Evolutionary conservation across 345 rosid genomes (phyloP).

Genomic region (Microcos paniculata): DNA sequence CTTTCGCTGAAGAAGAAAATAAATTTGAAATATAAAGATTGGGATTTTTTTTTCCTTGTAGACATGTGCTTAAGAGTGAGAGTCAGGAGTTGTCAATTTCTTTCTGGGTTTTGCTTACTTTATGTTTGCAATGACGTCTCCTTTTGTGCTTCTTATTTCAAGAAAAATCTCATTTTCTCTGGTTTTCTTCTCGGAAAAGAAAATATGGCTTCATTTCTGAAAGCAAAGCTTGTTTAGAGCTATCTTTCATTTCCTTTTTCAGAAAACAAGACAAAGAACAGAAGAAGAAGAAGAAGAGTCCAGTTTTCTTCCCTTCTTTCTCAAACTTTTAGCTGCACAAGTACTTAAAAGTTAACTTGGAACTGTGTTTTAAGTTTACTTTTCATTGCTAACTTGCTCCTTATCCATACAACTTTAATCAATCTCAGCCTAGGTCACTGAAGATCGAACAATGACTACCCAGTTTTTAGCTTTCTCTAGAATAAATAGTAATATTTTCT

Average conservation of each 20-base stretch:
- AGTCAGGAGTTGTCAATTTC: slow-evolving; percentile 8
- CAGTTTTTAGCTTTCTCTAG: not conserved
- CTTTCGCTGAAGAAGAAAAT: not conserved
- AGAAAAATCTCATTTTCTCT: not conserved
- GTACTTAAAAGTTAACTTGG: not conserved
- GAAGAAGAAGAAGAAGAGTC: not conserved
- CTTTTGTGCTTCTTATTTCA: not conserved
- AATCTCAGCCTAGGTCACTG: not conserved
- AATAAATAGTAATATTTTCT: not conserved
- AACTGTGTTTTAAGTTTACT: not conserved
- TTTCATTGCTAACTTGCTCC: not conserved
- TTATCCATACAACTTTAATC: not conserved
- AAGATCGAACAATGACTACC: not conserved
- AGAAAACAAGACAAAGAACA: not conserved
- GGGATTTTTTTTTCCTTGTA: not conserved
- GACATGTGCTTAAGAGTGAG: slow-evolving; percentile 1
- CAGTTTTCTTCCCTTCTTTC: not conserved
- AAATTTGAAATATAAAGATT: not conserved
- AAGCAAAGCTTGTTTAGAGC: not conserved
- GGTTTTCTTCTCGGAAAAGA: slow-evolving; percentile 10
- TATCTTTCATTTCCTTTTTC: not conserved
- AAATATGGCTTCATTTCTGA: not conserved
- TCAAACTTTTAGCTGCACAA: not conserved
- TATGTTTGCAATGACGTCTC: slow-evolving; percentile 1
- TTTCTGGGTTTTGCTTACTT: not conserved